phyloP scores from a whole-genome alignment of 345 rosid species.

The Nasturtium officinale region DNA sequence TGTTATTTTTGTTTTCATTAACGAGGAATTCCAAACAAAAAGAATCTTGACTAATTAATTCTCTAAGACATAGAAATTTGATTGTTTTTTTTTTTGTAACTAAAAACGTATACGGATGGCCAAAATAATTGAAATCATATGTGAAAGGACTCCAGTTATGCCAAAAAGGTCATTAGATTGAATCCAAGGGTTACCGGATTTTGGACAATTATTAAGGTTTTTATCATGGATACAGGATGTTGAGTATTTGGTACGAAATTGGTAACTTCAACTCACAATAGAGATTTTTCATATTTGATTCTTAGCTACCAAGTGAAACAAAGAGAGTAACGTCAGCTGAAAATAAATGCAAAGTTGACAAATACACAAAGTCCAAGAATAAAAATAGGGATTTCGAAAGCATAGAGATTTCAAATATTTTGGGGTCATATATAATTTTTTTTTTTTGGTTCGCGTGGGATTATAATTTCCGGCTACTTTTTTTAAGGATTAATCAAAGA shows the following conservation, averaged over 20 bases:
- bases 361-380: constrained; percentile 25
- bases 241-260: not conserved
- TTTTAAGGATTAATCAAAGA: not conserved
- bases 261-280: constrained; percentile 2
- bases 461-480: not conserved
- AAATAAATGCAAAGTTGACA: constrained; percentile 23
- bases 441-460: constrained; percentile 3
- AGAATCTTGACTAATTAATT: too few relatives aligned
- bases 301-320: constrained; percentile 22
- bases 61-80: too few relatives aligned
- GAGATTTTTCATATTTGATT: constrained; percentile 27
- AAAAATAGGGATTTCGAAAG: constrained; percentile 11
- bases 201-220: not conserved
- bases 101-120: too few relatives aligned
- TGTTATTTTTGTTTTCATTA: not conserved
- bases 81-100: too few relatives aligned
- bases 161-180: too few relatives aligned
- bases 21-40: too few relatives aligned
- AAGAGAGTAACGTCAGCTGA: constrained; percentile 12
- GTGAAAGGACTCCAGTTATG: not conserved
- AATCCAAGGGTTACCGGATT: too few relatives aligned
- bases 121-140: too few relatives aligned
- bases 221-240: not conserved
- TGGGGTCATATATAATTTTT: constrained; percentile 13
- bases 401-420: constrained; percentile 14